Percentiles rank a stretch among this genome's conserved stretches.
Evolutionary conservation across 768 basidiomycete species (phyloP).

Genomic region (Rossbeevera mucosa): DNA sequence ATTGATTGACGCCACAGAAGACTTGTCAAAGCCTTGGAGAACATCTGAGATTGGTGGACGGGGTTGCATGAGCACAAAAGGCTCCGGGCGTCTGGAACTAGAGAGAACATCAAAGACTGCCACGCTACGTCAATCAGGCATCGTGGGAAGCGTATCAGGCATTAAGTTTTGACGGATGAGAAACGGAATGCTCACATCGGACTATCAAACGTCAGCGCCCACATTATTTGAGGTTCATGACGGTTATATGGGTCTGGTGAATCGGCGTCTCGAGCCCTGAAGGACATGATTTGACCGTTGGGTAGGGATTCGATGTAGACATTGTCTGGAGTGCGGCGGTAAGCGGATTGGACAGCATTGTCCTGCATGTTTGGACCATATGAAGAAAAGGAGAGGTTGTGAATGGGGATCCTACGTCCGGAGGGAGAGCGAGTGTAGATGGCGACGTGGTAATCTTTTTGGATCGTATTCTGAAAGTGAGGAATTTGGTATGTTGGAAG

Average conservation of each 20-base stretch:
- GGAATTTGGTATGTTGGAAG: background rate
- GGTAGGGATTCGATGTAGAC: conserved; percentile 78
- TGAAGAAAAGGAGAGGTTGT: conserved; percentile 84
- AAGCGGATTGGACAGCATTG: conserved; percentile 62
- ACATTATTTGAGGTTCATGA: conserved; percentile 42
- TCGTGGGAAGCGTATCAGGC: background rate
- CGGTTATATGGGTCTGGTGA: conserved; percentile 26
- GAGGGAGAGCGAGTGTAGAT: conserved; percentile 58
- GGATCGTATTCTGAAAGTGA: conserved; percentile 6
- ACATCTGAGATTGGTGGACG: conserved; percentile 71
- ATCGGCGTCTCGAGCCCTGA: conserved; percentile 42
- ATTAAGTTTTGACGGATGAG: background rate
- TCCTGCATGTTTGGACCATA: conserved; percentile 94
- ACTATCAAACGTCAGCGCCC: conserved; percentile 55
- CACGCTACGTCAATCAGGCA: conserved; percentile 45
- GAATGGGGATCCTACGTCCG: conserved; percentile 44
- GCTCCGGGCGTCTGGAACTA: conserved; percentile 43
- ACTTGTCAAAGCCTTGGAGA: conserved; percentile 44
- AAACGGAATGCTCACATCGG: conserved; percentile 55
- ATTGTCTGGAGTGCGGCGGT: conserved; percentile 73
- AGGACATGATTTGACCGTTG: conserved; percentile 73
- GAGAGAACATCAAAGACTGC: conserved; percentile 75
- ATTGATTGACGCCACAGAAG: conserved; percentile 34
- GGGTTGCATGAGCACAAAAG: conserved; percentile 87
- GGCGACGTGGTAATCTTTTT: conserved; percentile 81